phyloP scores from a whole-genome alignment of 306 rosid genomes.

The Trifolium dubium region DNA sequence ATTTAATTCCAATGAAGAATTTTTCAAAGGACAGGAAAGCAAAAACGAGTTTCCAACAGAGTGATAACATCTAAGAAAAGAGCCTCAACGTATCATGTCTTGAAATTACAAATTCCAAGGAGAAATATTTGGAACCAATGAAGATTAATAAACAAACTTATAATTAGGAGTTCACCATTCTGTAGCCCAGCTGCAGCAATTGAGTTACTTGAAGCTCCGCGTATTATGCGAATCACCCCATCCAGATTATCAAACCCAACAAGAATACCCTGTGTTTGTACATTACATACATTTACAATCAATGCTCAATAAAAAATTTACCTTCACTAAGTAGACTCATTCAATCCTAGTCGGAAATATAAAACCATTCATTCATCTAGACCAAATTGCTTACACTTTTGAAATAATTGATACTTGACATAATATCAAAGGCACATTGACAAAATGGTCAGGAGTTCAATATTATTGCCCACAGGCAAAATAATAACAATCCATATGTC shows the following conservation, averaged over 20 bases:
- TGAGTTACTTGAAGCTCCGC: constrained; percentile 79
- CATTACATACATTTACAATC: constrained; percentile 29
- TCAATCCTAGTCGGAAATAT: constrained; percentile 14
- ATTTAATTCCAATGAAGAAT: constrained; percentile 24
- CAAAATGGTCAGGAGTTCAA: not conserved
- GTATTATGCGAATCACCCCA: constrained; percentile 68
- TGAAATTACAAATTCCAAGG: constrained; percentile 16
- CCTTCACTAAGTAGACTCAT: constrained; percentile 23
- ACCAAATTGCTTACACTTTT: not conserved
- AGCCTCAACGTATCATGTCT: constrained; percentile 2
- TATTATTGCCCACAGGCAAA: not conserved
- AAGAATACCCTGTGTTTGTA: constrained; percentile 72
- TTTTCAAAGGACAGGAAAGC: not conserved
- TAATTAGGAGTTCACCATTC: constrained; percentile 58
- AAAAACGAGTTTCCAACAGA: not conserved
- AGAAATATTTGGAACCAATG: constrained; percentile 13
- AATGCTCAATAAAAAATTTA: not conserved
- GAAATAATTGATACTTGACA: not conserved
- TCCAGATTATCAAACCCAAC: constrained; percentile 89
- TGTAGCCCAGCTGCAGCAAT: constrained; percentile 66
- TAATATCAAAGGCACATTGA: not conserved
- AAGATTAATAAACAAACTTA: constrained; percentile 20
- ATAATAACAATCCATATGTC: not conserved
- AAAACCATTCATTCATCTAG: not conserved
- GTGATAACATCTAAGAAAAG: constrained; percentile 10